Evolutionary conservation across 1,139 yeast genomes (phyloP).

Genomic region (Hanseniaspora sp.): DNA sequence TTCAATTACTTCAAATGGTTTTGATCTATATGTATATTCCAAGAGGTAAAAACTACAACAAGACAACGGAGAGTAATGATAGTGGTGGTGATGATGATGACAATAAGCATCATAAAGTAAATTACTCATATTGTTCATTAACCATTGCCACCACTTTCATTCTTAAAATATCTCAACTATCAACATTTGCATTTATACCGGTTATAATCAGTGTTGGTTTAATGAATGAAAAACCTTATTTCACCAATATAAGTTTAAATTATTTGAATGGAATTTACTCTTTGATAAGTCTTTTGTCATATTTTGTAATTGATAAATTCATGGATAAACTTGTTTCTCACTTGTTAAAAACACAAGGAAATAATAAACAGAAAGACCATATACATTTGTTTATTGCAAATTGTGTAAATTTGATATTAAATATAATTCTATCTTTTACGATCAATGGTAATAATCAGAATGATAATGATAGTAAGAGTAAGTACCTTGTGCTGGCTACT

Average conservation of each 20-base stretch:
- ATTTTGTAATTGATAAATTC: not conserved
- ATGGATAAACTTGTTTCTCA: not conserved
- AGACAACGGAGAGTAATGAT: not conserved
- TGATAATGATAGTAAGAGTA: not conserved
- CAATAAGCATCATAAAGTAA: not conserved
- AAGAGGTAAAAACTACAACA: not conserved
- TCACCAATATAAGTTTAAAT: not conserved
- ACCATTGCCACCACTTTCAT: not conserved
- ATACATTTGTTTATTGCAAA: not conserved
- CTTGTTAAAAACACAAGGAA: not conserved
- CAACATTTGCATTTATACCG: slow-evolving; percentile 1
- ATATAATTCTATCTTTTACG: not conserved
- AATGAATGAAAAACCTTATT: not conserved
- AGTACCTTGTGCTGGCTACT: not conserved
- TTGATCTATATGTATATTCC: not conserved
- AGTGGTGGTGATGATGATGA: not conserved
- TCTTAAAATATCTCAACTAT: not conserved
- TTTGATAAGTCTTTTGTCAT: not conserved
- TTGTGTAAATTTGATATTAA: not conserved
- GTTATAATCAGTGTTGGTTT: not conserved
- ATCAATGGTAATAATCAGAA: not conserved
- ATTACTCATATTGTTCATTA: not conserved
- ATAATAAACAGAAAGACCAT: not conserved
- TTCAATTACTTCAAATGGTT: not conserved
- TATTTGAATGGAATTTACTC: not conserved